These are phyloP conservation scores for Saccharum officinarum DNA, from an alignment of 176 grass and related monocot species.

Conservation along the genomic window DNA sequence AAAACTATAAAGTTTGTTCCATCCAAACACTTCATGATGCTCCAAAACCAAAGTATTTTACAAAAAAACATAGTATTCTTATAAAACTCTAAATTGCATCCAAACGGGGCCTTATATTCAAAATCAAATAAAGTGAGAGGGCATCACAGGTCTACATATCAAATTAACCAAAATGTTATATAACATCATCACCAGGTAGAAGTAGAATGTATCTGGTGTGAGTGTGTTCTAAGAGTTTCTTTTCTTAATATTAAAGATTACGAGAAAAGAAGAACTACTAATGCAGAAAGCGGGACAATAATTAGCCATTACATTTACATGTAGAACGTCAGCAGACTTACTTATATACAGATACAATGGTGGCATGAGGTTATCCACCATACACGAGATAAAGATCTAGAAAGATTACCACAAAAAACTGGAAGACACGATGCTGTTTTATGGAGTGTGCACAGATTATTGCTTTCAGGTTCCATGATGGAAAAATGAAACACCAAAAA, in stretches of 20 bases:
- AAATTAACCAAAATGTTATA: not conserved
- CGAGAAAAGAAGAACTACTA: not conserved
- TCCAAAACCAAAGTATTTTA: too few relatives aligned
- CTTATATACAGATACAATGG: constrained; percentile 32
- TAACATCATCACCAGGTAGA: not conserved
- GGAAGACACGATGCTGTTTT: not conserved
- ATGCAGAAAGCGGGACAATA: not conserved
- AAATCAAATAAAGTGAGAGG: not conserved
- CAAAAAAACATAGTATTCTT: too few relatives aligned
- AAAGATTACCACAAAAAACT: not conserved
- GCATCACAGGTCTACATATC: not conserved
- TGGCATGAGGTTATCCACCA: not conserved
- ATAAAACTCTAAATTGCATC: too few relatives aligned
- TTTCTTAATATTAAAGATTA: not conserved
- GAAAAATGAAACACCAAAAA: constrained; percentile 9
- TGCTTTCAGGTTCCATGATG: constrained; percentile 18
- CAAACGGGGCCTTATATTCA: not conserved
- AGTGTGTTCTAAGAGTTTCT: too few relatives aligned
- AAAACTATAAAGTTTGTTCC: too few relatives aligned
- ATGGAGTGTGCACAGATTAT: constrained; percentile 17
- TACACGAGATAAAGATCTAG: not conserved
- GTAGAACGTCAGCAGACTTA: not conserved
- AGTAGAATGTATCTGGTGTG: too few relatives aligned
- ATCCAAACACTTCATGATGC: too few relatives aligned
- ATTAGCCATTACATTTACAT: not conserved